Conservation (phyloP, 352 stramenopile species). For the Phytophthora crassamura region DNA sequence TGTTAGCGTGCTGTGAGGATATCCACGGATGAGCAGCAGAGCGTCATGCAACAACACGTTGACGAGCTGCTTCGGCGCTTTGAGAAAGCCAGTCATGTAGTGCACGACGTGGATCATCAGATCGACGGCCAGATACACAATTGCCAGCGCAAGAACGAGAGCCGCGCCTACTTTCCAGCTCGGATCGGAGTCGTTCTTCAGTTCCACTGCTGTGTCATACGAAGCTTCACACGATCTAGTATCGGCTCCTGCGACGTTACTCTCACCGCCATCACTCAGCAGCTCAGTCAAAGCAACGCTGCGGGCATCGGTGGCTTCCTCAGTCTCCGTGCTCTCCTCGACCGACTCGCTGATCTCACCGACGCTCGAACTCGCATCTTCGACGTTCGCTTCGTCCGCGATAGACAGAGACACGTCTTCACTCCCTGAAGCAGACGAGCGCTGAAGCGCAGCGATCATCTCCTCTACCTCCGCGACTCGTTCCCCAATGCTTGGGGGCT, state of each 20-base stretch:
- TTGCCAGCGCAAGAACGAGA: constrained; percentile 34
- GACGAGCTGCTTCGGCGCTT: constrained; percentile 10
- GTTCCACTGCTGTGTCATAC: not conserved
- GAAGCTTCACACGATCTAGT: not conserved
- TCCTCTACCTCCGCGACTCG: constrained; percentile 28
- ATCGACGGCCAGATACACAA: constrained; percentile 36
- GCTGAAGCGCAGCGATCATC: constrained; percentile 32
- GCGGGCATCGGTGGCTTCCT: not conserved
- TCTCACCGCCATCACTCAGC: not conserved
- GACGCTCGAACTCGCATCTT: not conserved
- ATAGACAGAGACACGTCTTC: not conserved
- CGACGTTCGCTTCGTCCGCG: not conserved
- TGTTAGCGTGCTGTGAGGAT: constrained; percentile 6
- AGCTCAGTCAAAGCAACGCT: not conserved
- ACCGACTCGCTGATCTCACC: not conserved
- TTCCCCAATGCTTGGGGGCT: constrained; percentile 10
- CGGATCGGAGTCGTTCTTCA: constrained; percentile 1
- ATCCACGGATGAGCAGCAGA: constrained; percentile 8
- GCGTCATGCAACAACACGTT: constrained; percentile 12
- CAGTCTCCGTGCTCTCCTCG: constrained; percentile 11
- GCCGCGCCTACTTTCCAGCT: constrained; percentile 28
- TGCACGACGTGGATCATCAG: constrained; percentile 19
- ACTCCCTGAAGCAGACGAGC: not conserved
- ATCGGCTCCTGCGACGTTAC: not conserved
- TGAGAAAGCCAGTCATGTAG: constrained; percentile 1